Percentiles rank a stretch among this genome's conserved stretches.
Evolutionary conservation across 148 eudicot genomes (phyloP).

Genomic region (Chenopodium quinoa): DNA sequence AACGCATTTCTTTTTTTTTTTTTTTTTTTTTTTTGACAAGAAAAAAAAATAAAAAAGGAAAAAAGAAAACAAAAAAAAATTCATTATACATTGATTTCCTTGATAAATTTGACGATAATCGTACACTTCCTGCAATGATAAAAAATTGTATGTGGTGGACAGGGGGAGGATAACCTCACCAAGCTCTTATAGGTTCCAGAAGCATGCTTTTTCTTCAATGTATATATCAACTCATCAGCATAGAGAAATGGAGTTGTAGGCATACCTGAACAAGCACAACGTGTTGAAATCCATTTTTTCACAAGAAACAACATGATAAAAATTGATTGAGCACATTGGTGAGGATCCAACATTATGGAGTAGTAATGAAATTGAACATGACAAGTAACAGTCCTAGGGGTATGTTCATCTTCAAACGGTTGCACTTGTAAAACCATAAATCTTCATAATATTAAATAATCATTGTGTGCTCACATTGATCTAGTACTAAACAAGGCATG

Average conservation of each 20-base stretch:
- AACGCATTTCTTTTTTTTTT: not conserved
- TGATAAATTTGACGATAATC: too few species aligned
- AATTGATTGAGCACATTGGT: not conserved
- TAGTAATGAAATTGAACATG: constrained; percentile 9
- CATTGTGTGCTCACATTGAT: too few species aligned
- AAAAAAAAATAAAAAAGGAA: too few species aligned
- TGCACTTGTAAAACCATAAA: too few species aligned
- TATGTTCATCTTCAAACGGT: not conserved
- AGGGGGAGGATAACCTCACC: constrained; percentile 39
- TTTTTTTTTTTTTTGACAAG: too few species aligned
- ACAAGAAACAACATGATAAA: not conserved
- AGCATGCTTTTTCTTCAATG: constrained; percentile 78
- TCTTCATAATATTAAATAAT: too few species aligned
- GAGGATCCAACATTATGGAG: not conserved
- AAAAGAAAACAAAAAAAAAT: too few species aligned
- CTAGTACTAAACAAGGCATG: not conserved
- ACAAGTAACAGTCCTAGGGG: not conserved
- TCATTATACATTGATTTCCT: too few species aligned
- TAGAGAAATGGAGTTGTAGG: constrained; percentile 72
- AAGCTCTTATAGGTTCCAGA: constrained; percentile 72
- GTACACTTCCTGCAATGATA: too few species aligned
- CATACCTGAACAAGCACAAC: constrained; percentile 55
- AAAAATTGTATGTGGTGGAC: too few species aligned
- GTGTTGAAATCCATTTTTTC: not conserved
- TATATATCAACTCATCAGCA: constrained; percentile 63